Percentiles rank a stretch among this genome's conserved stretches.
phyloP scores from a whole-genome alignment of 2,329 filamentous ascomycete genomes.

The Penicillium fuscoglaucum region DNA sequence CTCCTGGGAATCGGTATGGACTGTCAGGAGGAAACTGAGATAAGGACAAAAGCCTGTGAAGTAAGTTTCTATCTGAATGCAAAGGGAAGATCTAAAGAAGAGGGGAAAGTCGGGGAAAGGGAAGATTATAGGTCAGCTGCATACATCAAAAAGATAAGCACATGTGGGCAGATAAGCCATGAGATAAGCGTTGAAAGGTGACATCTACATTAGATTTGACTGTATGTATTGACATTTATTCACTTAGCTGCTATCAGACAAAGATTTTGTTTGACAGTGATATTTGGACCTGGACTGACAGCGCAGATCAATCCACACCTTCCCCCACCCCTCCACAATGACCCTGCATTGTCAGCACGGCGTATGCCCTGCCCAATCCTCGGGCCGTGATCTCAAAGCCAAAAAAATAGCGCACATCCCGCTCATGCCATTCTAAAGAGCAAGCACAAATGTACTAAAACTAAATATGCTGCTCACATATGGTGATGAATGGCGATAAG shows the following conservation, averaged over 20 bases:
- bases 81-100: background rate
- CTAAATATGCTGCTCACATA: constrained; percentile 16
- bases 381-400: background rate
- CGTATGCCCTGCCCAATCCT: background rate
- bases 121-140: background rate
- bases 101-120: constrained; percentile 4
- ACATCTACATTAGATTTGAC: background rate
- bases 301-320: background rate
- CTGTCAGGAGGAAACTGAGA: background rate
- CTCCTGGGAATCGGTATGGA: background rate
- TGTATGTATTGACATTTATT: background rate
- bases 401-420: background rate
- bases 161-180: background rate
- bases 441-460: background rate
- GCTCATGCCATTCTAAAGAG: no score
- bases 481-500: constrained; percentile 25
- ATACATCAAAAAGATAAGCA: constrained; percentile 5
- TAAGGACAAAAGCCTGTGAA: background rate
- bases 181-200: background rate
- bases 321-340: background rate
- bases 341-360: background rate
- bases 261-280: background rate
- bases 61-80: background rate
- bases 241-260: background rate
- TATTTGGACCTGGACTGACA: background rate